These are phyloP conservation scores for Cercospora janseana DNA, from an alignment of 2,329 filamentous ascomycete species.

Conservation along the genomic window DNA sequence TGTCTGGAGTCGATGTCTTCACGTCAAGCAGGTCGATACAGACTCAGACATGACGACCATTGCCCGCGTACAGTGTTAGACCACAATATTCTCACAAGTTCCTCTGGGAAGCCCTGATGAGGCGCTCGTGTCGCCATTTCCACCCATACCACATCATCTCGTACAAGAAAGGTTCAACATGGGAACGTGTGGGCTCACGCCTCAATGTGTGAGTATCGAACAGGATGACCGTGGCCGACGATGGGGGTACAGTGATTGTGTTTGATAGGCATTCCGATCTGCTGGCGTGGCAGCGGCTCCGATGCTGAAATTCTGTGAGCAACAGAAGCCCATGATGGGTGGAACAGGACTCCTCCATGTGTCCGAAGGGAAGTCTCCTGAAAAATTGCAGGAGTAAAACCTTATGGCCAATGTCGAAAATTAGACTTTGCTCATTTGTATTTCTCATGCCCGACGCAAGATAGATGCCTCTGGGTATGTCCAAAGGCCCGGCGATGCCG, in stretches of 20 bases:
- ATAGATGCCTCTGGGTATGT: background rate
- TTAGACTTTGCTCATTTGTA: conserved; percentile 6
- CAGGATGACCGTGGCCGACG: conserved; percentile 3
- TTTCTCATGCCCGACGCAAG: background rate
- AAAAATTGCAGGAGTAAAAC: background rate
- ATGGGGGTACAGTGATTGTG: no score
- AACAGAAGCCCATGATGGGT: background rate
- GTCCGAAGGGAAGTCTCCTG: background rate
- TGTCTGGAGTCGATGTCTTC: no score
- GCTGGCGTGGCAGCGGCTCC: background rate
- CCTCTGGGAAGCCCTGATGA: background rate
- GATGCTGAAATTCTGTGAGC: background rate
- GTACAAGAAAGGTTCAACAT: background rate
- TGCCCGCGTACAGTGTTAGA: no score
- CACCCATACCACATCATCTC: conserved; percentile 17
- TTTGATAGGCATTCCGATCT: no score
- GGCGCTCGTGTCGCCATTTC: no score
- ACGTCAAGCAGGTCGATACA: no score
- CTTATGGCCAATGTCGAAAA: background rate
- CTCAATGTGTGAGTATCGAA: background rate
- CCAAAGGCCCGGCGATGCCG: no score
- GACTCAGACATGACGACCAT: no score
- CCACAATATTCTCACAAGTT: no score
- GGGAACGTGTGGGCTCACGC: background rate
- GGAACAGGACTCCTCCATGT: conserved; percentile 11